These are phyloP conservation scores for Penicillium lividum DNA, from an alignment of 495 filamentous ascomycete genomes.

Conservation along the genomic window DNA sequence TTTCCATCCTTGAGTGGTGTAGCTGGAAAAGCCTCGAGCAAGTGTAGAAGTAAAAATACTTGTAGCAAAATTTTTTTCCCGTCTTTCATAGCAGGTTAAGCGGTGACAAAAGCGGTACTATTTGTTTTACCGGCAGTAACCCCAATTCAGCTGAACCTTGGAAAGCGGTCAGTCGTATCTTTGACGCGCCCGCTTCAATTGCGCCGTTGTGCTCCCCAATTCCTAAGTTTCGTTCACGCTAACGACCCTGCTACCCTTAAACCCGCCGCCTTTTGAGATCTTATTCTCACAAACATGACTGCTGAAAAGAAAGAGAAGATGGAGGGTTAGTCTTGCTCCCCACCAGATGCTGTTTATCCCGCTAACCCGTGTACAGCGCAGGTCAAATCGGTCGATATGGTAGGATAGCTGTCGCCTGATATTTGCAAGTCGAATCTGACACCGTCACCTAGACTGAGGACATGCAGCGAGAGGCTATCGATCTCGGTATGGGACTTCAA, in stretches of 20 bases:
- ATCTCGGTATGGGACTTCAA: conserved; percentile 70
- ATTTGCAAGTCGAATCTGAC: conserved; percentile 17
- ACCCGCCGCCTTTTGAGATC: neutral
- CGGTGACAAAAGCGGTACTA: conserved; percentile 32
- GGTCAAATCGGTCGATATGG: conserved; percentile 98
- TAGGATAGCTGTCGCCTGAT: conserved; percentile 34
- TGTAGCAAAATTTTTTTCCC: conserved; percentile 33
- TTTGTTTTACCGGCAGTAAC: conserved; percentile 22
- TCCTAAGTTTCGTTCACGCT: neutral
- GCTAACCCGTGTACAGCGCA: conserved; percentile 62
- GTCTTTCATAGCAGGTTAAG: conserved; percentile 35
- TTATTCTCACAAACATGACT: conserved; percentile 38
- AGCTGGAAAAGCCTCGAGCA: conserved; percentile 19
- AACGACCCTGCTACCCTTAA: neutral
- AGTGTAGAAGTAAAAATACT: conserved; percentile 24
- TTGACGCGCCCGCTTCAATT: conserved; percentile 4
- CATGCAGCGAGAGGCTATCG: conserved; percentile 92
- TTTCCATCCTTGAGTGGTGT: conserved; percentile 42
- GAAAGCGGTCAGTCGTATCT: conserved; percentile 10
- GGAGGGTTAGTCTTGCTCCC: conserved; percentile 56
- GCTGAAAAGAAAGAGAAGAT: conserved; percentile 68
- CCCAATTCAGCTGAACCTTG: conserved; percentile 1
- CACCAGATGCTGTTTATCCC: neutral
- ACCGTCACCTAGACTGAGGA: conserved; percentile 72
- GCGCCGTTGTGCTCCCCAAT: neutral